Evolutionary conservation across 352 stramenopile species (phyloP).

Genomic region (Phytophthora hibernalis): DNA sequence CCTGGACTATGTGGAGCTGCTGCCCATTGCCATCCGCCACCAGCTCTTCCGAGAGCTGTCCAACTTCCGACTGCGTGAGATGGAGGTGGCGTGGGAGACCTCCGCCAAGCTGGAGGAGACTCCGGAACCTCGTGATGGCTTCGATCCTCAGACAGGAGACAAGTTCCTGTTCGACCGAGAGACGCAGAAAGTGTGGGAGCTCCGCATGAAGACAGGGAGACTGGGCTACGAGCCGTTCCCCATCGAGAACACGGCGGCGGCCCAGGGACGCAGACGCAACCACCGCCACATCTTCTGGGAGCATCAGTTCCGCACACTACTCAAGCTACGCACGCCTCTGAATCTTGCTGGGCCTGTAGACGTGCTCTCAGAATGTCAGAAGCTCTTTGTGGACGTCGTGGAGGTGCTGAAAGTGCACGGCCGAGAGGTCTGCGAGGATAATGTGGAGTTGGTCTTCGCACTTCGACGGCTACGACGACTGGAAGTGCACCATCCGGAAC

Average conservation of each 20-base stretch:
- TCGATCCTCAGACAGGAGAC: constrained; percentile 29
- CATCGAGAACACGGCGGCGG: constrained; percentile 25
- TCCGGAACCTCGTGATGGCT: constrained; percentile 25
- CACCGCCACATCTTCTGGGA: constrained; percentile 62
- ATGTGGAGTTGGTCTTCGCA: constrained; percentile 48
- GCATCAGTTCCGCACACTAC: constrained; percentile 55
- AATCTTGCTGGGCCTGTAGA: constrained; percentile 7
- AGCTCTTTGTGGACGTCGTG: constrained; percentile 69
- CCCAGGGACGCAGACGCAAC: constrained; percentile 42
- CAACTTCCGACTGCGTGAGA: constrained; percentile 51
- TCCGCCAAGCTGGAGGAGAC: constrained; percentile 15
- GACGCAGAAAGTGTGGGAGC: constrained; percentile 42
- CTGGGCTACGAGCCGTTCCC: constrained; percentile 12
- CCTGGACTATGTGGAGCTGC: constrained; percentile 48
- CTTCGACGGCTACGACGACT: constrained; percentile 57
- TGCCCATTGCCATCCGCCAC: constrained; percentile 47
- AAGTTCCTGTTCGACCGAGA: constrained; percentile 52
- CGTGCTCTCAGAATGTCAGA: constrained; percentile 5
- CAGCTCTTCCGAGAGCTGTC: constrained; percentile 53
- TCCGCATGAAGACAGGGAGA: constrained; percentile 28
- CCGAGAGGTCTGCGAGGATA: constrained; percentile 62
- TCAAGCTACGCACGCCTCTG: constrained; percentile 43
- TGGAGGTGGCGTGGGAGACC: constrained; percentile 53
- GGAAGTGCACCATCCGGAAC: constrained; percentile 80
- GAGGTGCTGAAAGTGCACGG: constrained; percentile 66